Base-by-base conservation (phyloP, 768 basidiomycete genomes). In the Mrakia frigida region DNA sequence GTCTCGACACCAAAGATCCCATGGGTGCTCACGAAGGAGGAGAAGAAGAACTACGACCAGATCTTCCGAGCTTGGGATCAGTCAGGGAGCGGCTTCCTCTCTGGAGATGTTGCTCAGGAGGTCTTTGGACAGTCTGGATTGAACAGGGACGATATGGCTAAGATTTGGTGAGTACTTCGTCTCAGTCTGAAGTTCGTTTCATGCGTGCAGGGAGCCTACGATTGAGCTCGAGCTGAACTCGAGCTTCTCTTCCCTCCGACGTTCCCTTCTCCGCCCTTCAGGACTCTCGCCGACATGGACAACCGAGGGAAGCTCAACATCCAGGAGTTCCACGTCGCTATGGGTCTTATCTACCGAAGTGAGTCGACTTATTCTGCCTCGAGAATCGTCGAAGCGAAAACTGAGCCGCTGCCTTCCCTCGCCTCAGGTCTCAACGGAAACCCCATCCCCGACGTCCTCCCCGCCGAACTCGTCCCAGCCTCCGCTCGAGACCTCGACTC, bases 51-150 rank as follows among this genome's bases (percentile, higher is more conserved):
- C 79, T 99, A 98, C 80, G 93, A 98, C 82, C 88, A 91, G 81
- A 95, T 98, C 81, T 99, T 99, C 85, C 87, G 96, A 77, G 91
- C 92, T n/a, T 99, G 97, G 97, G 96, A 98, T 82, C 84, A 89
- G 0, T 86, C 88, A 56, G 86, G 87, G 11, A 88, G 89, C 0
- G 94, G 94, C 0, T 98, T 95, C 83, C 92, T 99, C 81, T 88
- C 84, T 68, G 95, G 97, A 37, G 85, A 87, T 79, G 91, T 88
- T 23, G 96, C 95, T 0, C 85, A 91, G 63, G 93, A 96, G 82
- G 94, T 97, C 35, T 98, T 99, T 84, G 93, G 94, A 0, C 91
- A 93, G 81, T 94, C 93, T 84, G 96, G 94, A 0, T 81, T 99
- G 25, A 88, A 89, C 18, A 90, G 90, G 84, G 91, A 96, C 77